Evolutionary conservation across 108 stramenopile species (phyloP).

Genomic region (Cyclotella distinguenda): DNA sequence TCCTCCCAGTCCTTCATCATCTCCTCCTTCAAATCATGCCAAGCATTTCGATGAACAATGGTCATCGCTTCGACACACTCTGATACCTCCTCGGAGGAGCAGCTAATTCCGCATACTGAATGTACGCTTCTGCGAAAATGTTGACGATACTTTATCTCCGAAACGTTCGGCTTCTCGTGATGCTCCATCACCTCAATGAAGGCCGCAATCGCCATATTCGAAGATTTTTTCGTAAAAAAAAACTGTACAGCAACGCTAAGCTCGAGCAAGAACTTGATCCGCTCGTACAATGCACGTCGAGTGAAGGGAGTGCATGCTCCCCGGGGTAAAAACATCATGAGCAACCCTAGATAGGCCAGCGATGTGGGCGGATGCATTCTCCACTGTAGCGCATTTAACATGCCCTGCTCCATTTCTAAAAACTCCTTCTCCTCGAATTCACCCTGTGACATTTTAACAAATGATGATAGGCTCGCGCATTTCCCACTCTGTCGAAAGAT

Average conservation of each 20-base stretch:
- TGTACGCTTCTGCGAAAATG: slow-evolving; percentile 20
- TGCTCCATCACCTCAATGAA: slow-evolving; percentile 36
- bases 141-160: slow-evolving; percentile 4
- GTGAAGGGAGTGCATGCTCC: slow-evolving; percentile 18
- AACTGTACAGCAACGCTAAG: slow-evolving; percentile 24
- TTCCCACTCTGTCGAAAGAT: slow-evolving; percentile 44
- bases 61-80: slow-evolving; percentile 26
- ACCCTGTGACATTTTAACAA: slow-evolving; percentile 67
- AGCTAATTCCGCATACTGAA: slow-evolving; percentile 23
- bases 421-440: slow-evolving; percentile 65
- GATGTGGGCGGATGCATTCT: slow-evolving; percentile 73
- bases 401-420: slow-evolving; percentile 60
- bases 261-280: slow-evolving; percentile 35
- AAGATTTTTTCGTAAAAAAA: slow-evolving; percentile 22
- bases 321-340: slow-evolving; percentile 19
- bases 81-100: slow-evolving; percentile 19
- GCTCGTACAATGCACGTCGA: slow-evolving; percentile 25
- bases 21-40: slow-evolving; percentile 13
- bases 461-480: slow-evolving; percentile 44
- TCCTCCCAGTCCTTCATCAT: background rate
- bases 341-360: slow-evolving; percentile 51
- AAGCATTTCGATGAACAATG: slow-evolving; percentile 12
- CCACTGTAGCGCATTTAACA: slow-evolving; percentile 64
- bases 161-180: slow-evolving; percentile 25
- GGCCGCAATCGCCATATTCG: slow-evolving; percentile 29